phyloP scores from a whole-genome alignment of 106 monocot species.

The Allium sativum region DNA sequence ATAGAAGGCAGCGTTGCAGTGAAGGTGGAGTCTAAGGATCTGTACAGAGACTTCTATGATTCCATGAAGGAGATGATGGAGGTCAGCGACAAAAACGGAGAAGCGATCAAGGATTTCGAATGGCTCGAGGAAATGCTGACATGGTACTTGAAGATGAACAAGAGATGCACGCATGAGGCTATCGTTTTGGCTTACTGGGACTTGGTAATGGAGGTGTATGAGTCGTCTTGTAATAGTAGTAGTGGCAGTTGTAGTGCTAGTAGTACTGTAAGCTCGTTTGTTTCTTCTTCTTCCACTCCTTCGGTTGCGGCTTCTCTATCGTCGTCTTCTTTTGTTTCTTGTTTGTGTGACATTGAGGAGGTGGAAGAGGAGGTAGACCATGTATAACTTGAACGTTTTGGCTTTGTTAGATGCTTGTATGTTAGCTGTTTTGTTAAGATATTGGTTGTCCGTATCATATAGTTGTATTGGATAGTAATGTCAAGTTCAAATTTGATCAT shows the following conservation, averaged over 20 bases:
- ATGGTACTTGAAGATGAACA: constrained; percentile 59
- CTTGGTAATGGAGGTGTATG: constrained; percentile 26
- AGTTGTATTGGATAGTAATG: too few species aligned
- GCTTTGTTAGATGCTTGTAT: too few species aligned
- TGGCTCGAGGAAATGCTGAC: constrained; percentile 50
- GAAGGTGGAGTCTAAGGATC: constrained; percentile 57
- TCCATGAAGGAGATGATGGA: constrained; percentile 77
- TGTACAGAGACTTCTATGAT: constrained; percentile 44
- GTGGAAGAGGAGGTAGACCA: neutral
- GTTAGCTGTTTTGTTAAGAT: too few species aligned
- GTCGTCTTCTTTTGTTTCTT: constrained; percentile 3
- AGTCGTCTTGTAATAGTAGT: neutral
- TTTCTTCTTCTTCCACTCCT: constrained; percentile 4
- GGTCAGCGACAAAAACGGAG: constrained; percentile 17
- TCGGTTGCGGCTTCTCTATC: neutral
- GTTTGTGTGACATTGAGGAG: constrained; percentile 7
- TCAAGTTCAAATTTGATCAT: too few species aligned
- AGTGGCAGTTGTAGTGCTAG: neutral
- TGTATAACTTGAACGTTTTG: too few species aligned
- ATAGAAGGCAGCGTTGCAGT: constrained; percentile 46
- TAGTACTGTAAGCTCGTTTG: constrained; percentile 4
- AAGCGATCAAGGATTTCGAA: constrained; percentile 23
- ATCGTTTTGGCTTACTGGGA: constrained; percentile 65
- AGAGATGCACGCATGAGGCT: constrained; percentile 36
- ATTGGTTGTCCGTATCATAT: too few species aligned